Evolutionary conservation across 2,329 filamentous ascomycete species (phyloP).

Genomic region (Aspergillus pseudonomiae): DNA sequence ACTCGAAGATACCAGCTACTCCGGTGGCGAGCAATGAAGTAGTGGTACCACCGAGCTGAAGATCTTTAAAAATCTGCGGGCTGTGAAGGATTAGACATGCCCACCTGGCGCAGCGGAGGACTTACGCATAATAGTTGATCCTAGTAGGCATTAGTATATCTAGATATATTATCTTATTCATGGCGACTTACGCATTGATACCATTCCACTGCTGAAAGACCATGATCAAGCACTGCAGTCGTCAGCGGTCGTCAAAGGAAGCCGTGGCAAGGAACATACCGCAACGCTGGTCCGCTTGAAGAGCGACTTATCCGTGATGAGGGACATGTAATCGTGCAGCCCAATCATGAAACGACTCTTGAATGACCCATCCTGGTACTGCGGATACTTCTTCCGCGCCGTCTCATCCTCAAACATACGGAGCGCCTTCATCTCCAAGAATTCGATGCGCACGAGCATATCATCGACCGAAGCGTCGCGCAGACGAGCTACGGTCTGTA

Average conservation of each 20-base stretch:
- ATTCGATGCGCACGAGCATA: conserved; percentile 73
- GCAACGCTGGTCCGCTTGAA: conserved; percentile 40
- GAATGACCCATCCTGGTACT: conserved; percentile 62
- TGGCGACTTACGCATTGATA: conserved; percentile 19
- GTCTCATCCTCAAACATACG: conserved; percentile 73
- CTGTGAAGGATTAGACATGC: conserved; percentile 10
- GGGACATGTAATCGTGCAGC: conserved; percentile 40
- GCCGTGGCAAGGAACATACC: conserved; percentile 38
- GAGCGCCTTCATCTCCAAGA: conserved; percentile 77
- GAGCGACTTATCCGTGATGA: conserved; percentile 38
- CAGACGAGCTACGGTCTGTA: conserved; percentile 63
- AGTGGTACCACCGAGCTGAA: conserved; percentile 40
- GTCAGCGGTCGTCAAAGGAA: conserved; percentile 60
- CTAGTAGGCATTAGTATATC: neutral
- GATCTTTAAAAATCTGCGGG: conserved; percentile 38
- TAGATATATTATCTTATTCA: neutral
- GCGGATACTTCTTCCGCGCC: conserved; percentile 67
- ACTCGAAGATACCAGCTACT: conserved; percentile 44
- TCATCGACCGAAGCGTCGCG: conserved; percentile 66
- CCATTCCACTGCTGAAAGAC: conserved; percentile 55
- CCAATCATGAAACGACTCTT: conserved; percentile 70
- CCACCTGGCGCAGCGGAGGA: neutral
- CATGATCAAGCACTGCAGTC: conserved; percentile 56
- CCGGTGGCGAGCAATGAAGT: conserved; percentile 44
- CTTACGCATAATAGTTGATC: conserved; percentile 45